Evolutionary conservation across 2,329 filamentous ascomycete genomes (phyloP), one percentile per base, ranked within the genome.

Genomic region (Fusarium keratoplasticum): DNA sequence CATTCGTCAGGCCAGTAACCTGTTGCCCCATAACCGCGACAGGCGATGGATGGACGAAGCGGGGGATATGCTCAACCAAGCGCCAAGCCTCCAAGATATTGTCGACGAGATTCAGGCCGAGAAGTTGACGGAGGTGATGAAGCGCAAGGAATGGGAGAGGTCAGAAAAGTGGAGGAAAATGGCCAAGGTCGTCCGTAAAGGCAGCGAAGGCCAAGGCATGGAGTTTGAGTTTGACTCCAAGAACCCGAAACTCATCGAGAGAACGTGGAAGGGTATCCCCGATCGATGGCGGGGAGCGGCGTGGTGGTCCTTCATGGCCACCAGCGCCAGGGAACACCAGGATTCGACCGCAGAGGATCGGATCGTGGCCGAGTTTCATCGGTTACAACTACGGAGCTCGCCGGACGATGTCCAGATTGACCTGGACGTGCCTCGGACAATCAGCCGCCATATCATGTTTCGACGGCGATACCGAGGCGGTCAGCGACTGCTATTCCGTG

Each of bases 361-460:
- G 65, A 88, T 98, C 57, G 90, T 95, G 42, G 86, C 88, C 47
- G 87, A 89, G 33, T 98, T 95, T 80, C 89, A 94, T 80, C 89
- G 90, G 50, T 88, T 97, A 31, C 92, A 97, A 79, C 86, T 91
- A 18, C 85, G 91, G 68, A 90, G 90, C 64, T 98, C 94, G 4
- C 92, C 95, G 1, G 96, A 99, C 80, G 96, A 99, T 82, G 92
- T 96, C 25, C 96, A 99, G 84, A 99, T 99, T 77, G 96, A 99
- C 82, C 90, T 98, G 50, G 96, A 99, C 81, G 96, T 99, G 20
- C 96, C 96, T 1, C 90, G 96, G 63, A 98, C 96, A 6, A 97
- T 99, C 81, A 97, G 91, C 82, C 91, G 94, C 72, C 96, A 99
- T 83, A 96, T 99, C 82, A 98, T 99, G 96, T 99, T 99, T 81